Base-by-base conservation (phyloP, 2,329 filamentous ascomycete species). In the Magnaporthiopsis rhizophila region DNA sequence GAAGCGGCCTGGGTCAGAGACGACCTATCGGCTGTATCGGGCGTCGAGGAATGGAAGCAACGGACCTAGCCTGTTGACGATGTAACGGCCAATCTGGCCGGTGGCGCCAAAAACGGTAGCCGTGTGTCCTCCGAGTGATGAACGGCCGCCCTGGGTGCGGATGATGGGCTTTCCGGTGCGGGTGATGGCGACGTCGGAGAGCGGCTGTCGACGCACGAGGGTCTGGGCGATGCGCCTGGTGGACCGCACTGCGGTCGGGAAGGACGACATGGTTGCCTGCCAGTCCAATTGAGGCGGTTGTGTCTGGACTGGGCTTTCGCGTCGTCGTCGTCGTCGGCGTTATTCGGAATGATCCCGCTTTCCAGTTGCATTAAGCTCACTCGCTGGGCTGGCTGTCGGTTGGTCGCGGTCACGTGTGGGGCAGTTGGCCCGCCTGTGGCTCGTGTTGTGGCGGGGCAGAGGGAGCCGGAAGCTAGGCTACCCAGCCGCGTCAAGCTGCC, bases 81-180 rank as follows among this genome's bases (percentile, higher is more conserved):
- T 96, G 78, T 99, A 99, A 75, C 95, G 88, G 74, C 95, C 95
- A 64, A 99, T 81, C 77, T 96, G 94, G 69, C 95, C 95, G 67
- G 93, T 97, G 73, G 95, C 95, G 79, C 95, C 95, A 79, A 99
- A 99, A 72, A 99, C 94, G 65, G 95, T 99, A 67, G 91, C 94
- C 68, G 93, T 97, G 80, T 98, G 92, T 70, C 94, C 94, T 92
- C 60, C 67, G 45, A 70, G 50, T 61, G 76, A 86, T 79, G 79
- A 96, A 91, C 94, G 89, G 82, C 95, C 95, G 79, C 94, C 94
- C 74, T 93, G 87, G 65, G 89, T 83, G 73, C 92, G 89, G 74
- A 98, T 81, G 72, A 98, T 93, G 67, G 95, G 94, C 83, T 97
- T 97, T 77, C 95, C 95, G 65, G 95, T 99, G 73, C 95, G 86